Evolutionary conservation across 176 grass and related monocot genomes (phyloP), one percentile per base, ranked within the genome.

Genomic region (Musa troglodytarum): DNA sequence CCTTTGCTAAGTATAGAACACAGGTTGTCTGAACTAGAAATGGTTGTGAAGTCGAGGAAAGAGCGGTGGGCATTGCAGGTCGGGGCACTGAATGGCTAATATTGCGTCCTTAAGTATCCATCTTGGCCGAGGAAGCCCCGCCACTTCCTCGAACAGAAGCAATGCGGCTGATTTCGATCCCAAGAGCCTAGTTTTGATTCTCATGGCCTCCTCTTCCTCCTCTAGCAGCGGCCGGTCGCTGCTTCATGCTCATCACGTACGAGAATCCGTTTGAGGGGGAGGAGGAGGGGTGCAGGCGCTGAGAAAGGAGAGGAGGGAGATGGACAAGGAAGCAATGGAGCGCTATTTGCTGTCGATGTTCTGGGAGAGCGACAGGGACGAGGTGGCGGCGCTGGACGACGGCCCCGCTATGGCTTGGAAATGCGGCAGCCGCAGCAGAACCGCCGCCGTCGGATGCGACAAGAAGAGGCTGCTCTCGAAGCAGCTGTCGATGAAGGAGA

Each of bases 401-500:
- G 25, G 2, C 11, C 65, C 25, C 10, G 24, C 65, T 4, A 11
- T 11, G 19, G 58, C 59, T 11, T 67, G 75, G 75, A 25, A 20
- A 9, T 17, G 50, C 21, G 10, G 73, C 3, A 75, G 16, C 23
- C 22, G 3, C 3, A 22, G 54, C 10, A 62, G 56, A 55, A 62
- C 0, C 50, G 21, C 14, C 50, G 22, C 13, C 8, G 20, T 17
- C 12, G 51, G 51, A 0, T 26, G 11, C 0, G 26, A 52, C 16
- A 77, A 77, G 74, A 52, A 21, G 59, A 63, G 20, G 58, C 25
- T 14, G 25, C 65, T 79, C 15, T 28, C 52, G 65, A 78, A 78
- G 76, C 76, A 79, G 64, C 77, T 69, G 26, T 79, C 77, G 16
- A 70, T 79, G 77, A 34, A 15, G 65, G 77, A 79, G 77, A 79